Percentiles rank a stretch among this genome's conserved stretches.
phyloP scores from a whole-genome alignment of 1,284 basidiomycete genomes.

The Leccinum solheimii region DNA sequence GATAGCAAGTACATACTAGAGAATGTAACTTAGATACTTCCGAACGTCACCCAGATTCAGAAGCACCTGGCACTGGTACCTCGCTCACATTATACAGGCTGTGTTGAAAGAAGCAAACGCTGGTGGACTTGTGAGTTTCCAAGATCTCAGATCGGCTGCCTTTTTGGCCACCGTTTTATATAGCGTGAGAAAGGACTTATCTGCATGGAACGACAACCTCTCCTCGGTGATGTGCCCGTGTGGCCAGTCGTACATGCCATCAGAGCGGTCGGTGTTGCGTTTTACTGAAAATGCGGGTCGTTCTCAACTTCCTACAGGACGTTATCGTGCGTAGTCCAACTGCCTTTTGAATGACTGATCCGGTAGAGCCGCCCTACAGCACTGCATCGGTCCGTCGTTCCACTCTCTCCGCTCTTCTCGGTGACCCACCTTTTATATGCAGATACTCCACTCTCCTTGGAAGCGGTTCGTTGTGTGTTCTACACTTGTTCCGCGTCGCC shows the following conservation, averaged over 20 bases:
- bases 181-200: neutral
- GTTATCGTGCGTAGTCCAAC: constrained; percentile 47
- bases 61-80: too few species aligned
- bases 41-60: too few species aligned
- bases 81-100: too few species aligned
- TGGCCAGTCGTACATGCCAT: constrained; percentile 77
- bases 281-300: neutral
- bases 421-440: neutral
- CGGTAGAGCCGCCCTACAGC: constrained; percentile 15
- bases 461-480: constrained; percentile 27
- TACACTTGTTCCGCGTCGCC: neutral
- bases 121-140: too few species aligned
- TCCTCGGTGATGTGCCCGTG: constrained; percentile 52
- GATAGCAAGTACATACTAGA: neutral
- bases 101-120: too few species aligned
- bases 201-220: constrained; percentile 39
- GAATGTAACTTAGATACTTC: neutral
- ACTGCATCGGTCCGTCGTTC: constrained; percentile 31
- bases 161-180: neutral
- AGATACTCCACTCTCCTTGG: constrained; percentile 34
- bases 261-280: constrained; percentile 45
- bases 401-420: neutral
- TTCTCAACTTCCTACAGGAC: constrained; percentile 44
- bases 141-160: too few species aligned
- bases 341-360: constrained; percentile 10